Evolutionary conservation across 1,139 yeast species (phyloP).

Genomic region (Kurtzmaniella quercitrusa): DNA sequence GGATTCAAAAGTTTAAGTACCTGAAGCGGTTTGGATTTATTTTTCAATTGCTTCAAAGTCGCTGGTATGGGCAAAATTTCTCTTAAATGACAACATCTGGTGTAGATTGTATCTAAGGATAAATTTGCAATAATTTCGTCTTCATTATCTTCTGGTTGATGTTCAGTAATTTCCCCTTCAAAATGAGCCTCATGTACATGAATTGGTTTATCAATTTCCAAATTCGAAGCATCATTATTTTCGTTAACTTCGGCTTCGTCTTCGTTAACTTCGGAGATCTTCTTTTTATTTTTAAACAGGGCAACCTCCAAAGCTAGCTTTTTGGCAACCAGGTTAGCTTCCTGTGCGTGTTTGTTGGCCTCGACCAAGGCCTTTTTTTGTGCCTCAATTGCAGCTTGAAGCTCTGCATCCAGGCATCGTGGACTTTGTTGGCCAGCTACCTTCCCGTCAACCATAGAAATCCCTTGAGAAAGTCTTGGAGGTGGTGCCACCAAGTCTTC

Average conservation of each 20-base stretch:
- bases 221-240: constrained; percentile 15
- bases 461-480: constrained; percentile 62
- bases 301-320: constrained; percentile 64
- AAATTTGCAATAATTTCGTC: constrained; percentile 24
- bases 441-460: constrained; percentile 37
- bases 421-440: constrained; percentile 16
- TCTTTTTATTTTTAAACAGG: constrained; percentile 25
- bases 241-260: constrained; percentile 19
- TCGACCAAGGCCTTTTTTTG: constrained; percentile 54
- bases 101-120: constrained; percentile 70
- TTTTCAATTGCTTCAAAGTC: constrained; percentile 76
- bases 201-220: constrained; percentile 53
- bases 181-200: constrained; percentile 68
- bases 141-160: constrained; percentile 9
- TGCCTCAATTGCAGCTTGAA: constrained; percentile 53
- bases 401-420: constrained; percentile 48
- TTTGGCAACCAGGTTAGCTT: constrained; percentile 68
- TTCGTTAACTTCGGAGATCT: constrained; percentile 6
- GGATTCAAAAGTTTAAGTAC: constrained; percentile 81
- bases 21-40: constrained; percentile 70
- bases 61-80: constrained; percentile 94
- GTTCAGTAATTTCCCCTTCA: constrained; percentile 20
- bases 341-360: constrained; percentile 68
- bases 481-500: constrained; percentile 65
- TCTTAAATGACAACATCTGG: constrained; percentile 88